These are phyloP conservation scores for Corylus heterophylla DNA, from an alignment of 306 rosid genomes.

Conservation along the genomic window DNA sequence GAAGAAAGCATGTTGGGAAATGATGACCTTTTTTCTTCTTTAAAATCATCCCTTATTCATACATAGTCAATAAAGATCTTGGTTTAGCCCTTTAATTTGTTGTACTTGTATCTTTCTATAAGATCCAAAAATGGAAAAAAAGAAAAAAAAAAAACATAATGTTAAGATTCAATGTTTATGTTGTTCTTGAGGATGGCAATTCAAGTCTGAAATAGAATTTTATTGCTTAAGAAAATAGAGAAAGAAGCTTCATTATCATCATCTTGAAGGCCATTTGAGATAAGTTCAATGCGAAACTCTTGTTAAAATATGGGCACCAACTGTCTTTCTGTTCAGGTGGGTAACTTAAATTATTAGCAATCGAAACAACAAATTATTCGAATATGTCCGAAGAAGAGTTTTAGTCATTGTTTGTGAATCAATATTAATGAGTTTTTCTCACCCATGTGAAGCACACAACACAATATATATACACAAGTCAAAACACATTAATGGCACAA, in stretches of 20 bases:
- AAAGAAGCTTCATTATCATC: constrained; percentile 1
- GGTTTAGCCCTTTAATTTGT: neutral
- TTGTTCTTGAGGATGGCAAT: neutral
- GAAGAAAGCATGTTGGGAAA: neutral
- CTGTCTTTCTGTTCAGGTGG: no score
- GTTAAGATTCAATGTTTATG: neutral
- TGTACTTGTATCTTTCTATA: neutral
- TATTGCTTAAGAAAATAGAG: constrained; percentile 6
- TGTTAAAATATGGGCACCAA: no score
- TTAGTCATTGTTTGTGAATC: neutral
- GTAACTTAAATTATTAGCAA: no score
- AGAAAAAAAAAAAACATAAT: neutral
- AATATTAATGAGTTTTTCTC: neutral
- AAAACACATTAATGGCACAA: neutral
- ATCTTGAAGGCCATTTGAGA: constrained; percentile 6
- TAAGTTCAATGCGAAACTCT: neutral
- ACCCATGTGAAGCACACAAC: neutral
- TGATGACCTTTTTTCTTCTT: neutral
- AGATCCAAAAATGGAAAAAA: neutral
- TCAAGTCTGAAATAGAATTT: constrained; percentile 2
- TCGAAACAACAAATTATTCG: no score
- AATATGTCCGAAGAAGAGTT: no score
- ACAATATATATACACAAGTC: neutral
- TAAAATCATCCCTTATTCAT: neutral
- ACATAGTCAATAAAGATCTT: neutral